Conservation (phyloP, 257 asterid genomes). For the Solanum ossicruentum region DNA sequence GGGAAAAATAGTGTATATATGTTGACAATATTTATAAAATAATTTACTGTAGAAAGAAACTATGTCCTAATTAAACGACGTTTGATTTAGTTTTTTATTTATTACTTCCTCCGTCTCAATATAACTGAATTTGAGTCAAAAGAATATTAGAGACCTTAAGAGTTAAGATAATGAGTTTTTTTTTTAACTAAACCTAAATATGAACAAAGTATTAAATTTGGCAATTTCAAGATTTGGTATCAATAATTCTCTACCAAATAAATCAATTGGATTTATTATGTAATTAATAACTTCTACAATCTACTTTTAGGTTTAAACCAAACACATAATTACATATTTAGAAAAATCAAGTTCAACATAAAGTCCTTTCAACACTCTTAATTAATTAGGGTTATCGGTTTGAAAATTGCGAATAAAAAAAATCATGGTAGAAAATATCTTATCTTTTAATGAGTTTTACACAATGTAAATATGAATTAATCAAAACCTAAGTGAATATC, state of each 20-base stretch:
- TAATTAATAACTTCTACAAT: not conserved
- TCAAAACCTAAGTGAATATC: accelerated
- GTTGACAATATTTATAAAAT: not conserved
- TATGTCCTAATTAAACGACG: not conserved
- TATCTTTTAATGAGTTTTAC: not conserved
- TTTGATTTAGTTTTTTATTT: not conserved
- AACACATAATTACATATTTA: not conserved
- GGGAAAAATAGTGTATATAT: not conserved
- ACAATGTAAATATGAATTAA: too few species aligned
- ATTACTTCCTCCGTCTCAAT: not conserved
- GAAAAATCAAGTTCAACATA: not conserved
- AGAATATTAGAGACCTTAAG: not conserved
- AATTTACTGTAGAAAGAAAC: not conserved
- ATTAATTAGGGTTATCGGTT: not conserved
- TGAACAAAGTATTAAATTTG: not conserved
- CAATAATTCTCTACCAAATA: not conserved
- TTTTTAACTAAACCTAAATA: not conserved
- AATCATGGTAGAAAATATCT: not conserved
- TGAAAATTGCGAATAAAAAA: not conserved
- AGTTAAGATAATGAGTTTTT: not conserved
- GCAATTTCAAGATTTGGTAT: not conserved
- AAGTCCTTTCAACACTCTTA: not conserved
- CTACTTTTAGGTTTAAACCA: not conserved
- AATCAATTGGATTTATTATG: not conserved
- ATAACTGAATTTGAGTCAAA: not conserved